Base-by-base conservation (phyloP, 2,329 filamentous ascomycete genomes). In the Sclerotinia nivalis region DNA sequence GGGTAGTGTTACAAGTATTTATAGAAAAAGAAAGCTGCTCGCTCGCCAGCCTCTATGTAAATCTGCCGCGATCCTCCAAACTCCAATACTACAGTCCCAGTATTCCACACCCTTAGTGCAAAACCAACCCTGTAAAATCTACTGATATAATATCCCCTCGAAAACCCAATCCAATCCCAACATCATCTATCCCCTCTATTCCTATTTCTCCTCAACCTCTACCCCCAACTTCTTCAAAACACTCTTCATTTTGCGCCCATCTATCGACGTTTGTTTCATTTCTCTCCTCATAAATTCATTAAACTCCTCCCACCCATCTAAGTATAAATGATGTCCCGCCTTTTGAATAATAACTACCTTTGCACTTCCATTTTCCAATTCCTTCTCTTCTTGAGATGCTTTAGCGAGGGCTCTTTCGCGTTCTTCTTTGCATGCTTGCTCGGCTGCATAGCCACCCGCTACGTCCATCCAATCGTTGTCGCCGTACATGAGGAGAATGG, bases 401-500 rank as follows among this genome's bases (percentile, higher is more conserved):
- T 85, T 80, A 18, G 84, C 80, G 4, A 97, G 81, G 0, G 86
- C 83, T 64, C 87, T 86, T 37, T 82, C 81, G 73, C 86, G 87
- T 72, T 90, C 88, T 70, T 89, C 84, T 71, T 92, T 89, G 18
- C 98, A 86, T 79, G 91, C 93, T 80, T 94, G 88, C 77, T 91
- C 88, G 0, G 94, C 89, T 0, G 91, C 93, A 60, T 89, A 88
- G 0, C 96, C 96, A 40, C 94, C 96, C 0, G 89, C 88, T 12
- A 96, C 89, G 74, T 99, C 96, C 96, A 99, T 99, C 96, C 96
- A 99, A 83, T 99, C 96, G 77, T 96, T 90, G 76, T 98, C 94
- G 73, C 96, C 96, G 78, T 99, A 99, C 91, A 98, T 94, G 78
- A 99, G 87, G 12, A 98, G 87, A 45, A 98, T 84, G 0, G 96